Evolutionary conservation across 1,284 basidiomycete species (phyloP).

Genomic region (Apiotrichum brassicae): DNA sequence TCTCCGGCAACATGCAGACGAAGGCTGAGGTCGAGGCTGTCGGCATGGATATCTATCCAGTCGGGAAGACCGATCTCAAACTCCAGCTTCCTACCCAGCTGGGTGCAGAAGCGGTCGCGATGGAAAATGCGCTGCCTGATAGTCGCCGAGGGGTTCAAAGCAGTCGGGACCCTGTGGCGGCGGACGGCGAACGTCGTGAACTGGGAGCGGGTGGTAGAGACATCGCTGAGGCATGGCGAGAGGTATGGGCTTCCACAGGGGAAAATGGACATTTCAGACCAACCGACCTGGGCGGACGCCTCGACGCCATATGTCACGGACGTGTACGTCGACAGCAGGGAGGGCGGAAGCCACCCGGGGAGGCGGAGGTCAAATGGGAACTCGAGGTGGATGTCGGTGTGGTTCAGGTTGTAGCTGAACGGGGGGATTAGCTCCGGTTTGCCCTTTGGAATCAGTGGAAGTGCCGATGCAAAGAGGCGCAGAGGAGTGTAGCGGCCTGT

Average conservation of each 20-base stretch:
- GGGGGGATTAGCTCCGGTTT: constrained; percentile 21
- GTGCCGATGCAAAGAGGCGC: constrained; percentile 22
- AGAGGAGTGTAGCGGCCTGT: constrained; percentile 41
- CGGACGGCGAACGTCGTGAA: constrained; percentile 25
- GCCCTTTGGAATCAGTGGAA: constrained; percentile 12
- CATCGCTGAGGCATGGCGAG: too few species aligned
- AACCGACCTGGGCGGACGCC: constrained; percentile 26
- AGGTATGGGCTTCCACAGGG: too few species aligned
- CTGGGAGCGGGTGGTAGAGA: neutral
- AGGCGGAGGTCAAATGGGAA: constrained; percentile 41
- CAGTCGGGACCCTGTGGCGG: constrained; percentile 31
- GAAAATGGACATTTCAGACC: too few species aligned
- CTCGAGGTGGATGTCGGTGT: constrained; percentile 15
- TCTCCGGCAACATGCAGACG: constrained; percentile 34
- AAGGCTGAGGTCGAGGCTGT: constrained; percentile 30
- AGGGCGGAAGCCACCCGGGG: constrained; percentile 44
- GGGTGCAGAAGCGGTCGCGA: constrained; percentile 18
- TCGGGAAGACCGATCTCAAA: constrained; percentile 40
- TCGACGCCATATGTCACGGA: constrained; percentile 31
- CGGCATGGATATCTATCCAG: constrained; percentile 39
- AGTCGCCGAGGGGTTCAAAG: constrained; percentile 8
- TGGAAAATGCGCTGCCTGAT: constrained; percentile 24
- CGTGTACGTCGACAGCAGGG: constrained; percentile 24
- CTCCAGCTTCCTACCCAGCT: constrained; percentile 29
- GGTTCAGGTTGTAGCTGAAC: constrained; percentile 4